phyloP scores from a whole-genome alignment of 345 rosid genomes.

The Fremontodendron californicum region DNA sequence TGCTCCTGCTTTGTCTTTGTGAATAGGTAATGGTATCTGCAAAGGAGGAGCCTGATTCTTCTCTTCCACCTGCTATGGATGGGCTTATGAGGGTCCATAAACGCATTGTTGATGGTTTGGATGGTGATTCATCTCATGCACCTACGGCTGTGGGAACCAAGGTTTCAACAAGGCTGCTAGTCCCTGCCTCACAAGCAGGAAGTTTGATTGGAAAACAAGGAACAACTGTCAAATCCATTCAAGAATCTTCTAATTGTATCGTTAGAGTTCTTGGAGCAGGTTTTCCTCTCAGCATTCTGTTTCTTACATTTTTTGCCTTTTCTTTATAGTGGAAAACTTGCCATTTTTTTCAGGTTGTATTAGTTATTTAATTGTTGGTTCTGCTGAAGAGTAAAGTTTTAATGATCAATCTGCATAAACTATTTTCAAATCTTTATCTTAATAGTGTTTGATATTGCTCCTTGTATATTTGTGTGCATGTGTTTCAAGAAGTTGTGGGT shows the following conservation, averaged over 20 bases:
- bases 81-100: constrained; percentile 92
- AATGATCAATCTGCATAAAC: not conserved
- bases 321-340: not conserved
- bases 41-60: constrained; percentile 90
- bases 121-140: constrained; percentile 71
- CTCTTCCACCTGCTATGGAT: constrained; percentile 92
- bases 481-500: not conserved
- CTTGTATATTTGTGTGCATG: not conserved
- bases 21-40: constrained; percentile 92
- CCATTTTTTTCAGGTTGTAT: not conserved
- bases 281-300: constrained; percentile 15
- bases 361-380: not conserved
- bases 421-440: not conserved
- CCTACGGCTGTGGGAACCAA: constrained; percentile 47
- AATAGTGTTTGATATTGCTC: not conserved
- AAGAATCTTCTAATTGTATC: constrained; percentile 85
- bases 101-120: constrained; percentile 86
- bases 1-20: constrained; percentile 22
- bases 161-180: constrained; percentile 85
- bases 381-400: not conserved
- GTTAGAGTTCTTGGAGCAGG: constrained; percentile 98
- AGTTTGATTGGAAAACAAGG: constrained; percentile 98
- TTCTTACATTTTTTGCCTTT: not conserved
- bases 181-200: constrained; percentile 99
- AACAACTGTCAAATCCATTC: constrained; percentile 91